Evolutionary conservation across 768 basidiomycete genomes (phyloP).

Genomic region (Psilocybe azurescens): DNA sequence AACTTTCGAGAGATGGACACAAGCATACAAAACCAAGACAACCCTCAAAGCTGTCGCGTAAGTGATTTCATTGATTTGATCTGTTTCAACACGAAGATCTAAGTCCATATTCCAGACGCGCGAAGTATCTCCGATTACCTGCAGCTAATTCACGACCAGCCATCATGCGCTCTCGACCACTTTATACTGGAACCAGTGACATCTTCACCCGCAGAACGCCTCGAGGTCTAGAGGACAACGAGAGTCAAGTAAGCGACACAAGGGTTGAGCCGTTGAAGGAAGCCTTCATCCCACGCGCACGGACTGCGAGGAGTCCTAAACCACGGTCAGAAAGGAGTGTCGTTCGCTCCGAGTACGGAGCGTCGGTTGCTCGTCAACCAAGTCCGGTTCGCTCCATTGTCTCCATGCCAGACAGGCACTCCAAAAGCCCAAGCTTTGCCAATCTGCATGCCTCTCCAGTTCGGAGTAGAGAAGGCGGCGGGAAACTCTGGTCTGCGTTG

Average conservation of each 20-base stretch:
- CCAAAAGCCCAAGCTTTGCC: constrained; percentile 17
- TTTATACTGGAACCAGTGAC: constrained; percentile 18
- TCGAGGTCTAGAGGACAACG: constrained; percentile 30
- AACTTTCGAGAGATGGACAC: constrained; percentile 69
- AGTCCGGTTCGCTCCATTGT: constrained; percentile 31
- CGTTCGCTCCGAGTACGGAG: constrained; percentile 26
- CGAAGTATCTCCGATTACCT: constrained; percentile 80
- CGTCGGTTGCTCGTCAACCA: constrained; percentile 21
- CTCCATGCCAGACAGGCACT: constrained; percentile 28
- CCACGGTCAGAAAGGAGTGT: constrained; percentile 28
- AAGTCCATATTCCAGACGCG: constrained; percentile 57
- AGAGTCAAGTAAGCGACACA: constrained; percentile 31
- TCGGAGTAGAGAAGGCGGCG: constrained; percentile 18
- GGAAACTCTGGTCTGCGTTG: constrained; percentile 29
- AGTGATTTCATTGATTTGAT: constrained; percentile 38
- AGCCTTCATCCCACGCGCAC: constrained; percentile 8
- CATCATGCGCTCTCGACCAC: constrained; percentile 26
- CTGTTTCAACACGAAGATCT: background rate
- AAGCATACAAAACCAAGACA: constrained; percentile 69
- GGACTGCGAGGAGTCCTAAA: constrained; percentile 5
- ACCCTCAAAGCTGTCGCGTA: constrained; percentile 85
- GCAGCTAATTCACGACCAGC: constrained; percentile 50
- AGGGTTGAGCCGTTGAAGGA: constrained; percentile 11
- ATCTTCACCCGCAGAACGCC: constrained; percentile 20
- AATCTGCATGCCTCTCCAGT: constrained; percentile 13